A percentile compares a stretch with the other conserved stretches of the same genome.
Evolutionary conservation across 202 grass and related monocot species (phyloP).

Genomic region (Cymbopogon flexuosus): DNA sequence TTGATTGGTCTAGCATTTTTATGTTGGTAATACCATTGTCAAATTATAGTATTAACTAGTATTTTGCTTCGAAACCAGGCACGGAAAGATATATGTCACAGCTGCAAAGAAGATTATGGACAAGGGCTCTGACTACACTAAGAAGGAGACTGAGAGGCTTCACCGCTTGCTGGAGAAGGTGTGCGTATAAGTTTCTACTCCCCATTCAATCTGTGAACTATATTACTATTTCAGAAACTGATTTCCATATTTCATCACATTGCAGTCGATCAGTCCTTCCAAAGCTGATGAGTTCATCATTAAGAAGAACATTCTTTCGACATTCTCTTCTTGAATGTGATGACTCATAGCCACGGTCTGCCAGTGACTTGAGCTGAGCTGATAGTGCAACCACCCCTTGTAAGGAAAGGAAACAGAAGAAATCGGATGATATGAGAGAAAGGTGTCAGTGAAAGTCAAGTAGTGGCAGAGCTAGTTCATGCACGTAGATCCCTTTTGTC

Average conservation of each 20-base stretch:
- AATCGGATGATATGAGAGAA: not conserved
- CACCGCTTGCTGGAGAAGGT: conserved; percentile 93
- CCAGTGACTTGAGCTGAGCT: conserved; percentile 1
- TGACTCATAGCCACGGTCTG: not conserved
- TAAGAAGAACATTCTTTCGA: conserved; percentile 94
- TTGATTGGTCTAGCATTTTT: not conserved
- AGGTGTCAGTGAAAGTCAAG: conserved; percentile 25
- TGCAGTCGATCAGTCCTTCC: conserved; percentile 68
- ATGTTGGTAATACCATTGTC: not conserved
- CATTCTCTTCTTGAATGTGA: conserved; percentile 56
- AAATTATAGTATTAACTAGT: not conserved
- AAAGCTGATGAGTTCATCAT: conserved; percentile 90
- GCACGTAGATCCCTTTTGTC: not conserved
- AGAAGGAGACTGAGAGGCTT: conserved; percentile 83
- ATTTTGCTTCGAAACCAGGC: conserved; percentile 44
- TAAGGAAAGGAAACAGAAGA: not conserved
- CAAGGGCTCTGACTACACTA: conserved; percentile 70
- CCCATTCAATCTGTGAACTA: not conserved
- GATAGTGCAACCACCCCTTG: not conserved
- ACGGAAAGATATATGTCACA: conserved; percentile 77
- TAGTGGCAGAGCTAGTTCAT: not conserved
- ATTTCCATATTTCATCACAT: conserved; percentile 18
- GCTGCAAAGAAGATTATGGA: conserved; percentile 56
- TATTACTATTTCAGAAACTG: conserved; percentile 3
- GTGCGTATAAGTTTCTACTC: not conserved